These are phyloP conservation scores for Phoma sp. DNA, from an alignment of 2,329 filamentous ascomycete genomes.

Conservation along the genomic window DNA sequence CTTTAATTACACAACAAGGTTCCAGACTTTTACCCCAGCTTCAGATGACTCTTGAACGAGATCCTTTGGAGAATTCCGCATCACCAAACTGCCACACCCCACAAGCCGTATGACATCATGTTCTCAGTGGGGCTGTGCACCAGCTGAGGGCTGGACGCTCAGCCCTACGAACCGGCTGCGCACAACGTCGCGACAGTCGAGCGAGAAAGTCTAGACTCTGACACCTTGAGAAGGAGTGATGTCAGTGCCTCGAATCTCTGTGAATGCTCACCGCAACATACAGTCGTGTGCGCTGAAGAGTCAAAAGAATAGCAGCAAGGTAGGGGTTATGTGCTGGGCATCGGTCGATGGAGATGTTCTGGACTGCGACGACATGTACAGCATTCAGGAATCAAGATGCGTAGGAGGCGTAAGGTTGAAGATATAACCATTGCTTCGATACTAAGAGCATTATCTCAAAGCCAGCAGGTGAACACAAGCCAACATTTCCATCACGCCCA, in stretches of 20 bases:
- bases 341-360: constrained; percentile 3
- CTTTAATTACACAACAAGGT: too few relatives aligned
- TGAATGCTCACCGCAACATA: background rate
- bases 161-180: background rate
- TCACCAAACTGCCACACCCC: background rate
- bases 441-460: too few relatives aligned
- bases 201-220: background rate
- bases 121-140: constrained; percentile 8
- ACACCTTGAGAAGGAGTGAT: background rate
- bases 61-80: too few relatives aligned
- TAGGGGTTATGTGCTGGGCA: constrained; percentile 2
- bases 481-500: too few relatives aligned
- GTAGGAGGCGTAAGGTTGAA: background rate
- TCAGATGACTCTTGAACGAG: too few relatives aligned
- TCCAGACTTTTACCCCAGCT: too few relatives aligned
- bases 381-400: too few relatives aligned
- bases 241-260: background rate
- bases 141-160: constrained; percentile 11
- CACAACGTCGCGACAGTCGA: constrained; percentile 1
- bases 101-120: constrained; percentile 6
- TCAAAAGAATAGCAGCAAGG: constrained; percentile 5
- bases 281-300: background rate
- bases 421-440: too few relatives aligned
- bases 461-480: too few relatives aligned
- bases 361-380: too few relatives aligned